Percentiles rank a stretch among this genome's conserved stretches.
Conservation (phyloP, 1,284 basidiomycete genomes). For the Tilletia indica region DNA sequence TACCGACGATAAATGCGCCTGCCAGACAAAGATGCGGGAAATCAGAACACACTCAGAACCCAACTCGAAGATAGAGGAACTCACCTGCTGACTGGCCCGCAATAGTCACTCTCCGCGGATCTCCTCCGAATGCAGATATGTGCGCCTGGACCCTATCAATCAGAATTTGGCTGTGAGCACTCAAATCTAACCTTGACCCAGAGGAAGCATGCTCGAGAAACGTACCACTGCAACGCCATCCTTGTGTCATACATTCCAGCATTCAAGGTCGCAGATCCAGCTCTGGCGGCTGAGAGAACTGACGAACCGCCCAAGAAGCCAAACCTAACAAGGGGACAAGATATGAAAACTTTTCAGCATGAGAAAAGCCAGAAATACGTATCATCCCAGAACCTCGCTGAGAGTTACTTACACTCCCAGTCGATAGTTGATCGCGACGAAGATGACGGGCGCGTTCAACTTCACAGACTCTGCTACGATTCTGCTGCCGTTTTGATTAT, state of each 20-base stretch:
- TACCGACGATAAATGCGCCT: constrained; percentile 10
- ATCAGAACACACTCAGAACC: neutral
- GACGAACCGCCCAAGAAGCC: constrained; percentile 11
- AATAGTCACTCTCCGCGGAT: neutral
- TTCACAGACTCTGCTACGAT: neutral
- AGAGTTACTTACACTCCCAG: neutral
- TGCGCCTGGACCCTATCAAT: neutral
- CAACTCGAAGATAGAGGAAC: neutral
- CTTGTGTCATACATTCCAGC: constrained; percentile 12
- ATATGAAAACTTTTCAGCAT: neutral
- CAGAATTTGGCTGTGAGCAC: too few species aligned
- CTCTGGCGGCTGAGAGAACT: neutral
- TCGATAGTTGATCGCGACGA: constrained; percentile 10
- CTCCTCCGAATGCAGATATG: neutral
- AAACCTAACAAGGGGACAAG: neutral
- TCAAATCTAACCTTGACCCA: too few species aligned
- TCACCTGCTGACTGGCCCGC: constrained; percentile 11
- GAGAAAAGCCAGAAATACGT: too few species aligned
- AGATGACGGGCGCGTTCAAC: constrained; percentile 1
- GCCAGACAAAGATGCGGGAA: neutral
- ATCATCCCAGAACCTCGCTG: neutral
- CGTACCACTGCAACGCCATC: neutral
- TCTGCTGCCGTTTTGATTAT: neutral
- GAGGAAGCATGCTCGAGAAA: neutral
- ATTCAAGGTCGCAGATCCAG: constrained; percentile 4